A percentile compares a stretch with the other conserved stretches of the same genome.
phyloP scores from a whole-genome alignment of 2,329 filamentous ascomycete species.

The Clathrospora elynae region DNA sequence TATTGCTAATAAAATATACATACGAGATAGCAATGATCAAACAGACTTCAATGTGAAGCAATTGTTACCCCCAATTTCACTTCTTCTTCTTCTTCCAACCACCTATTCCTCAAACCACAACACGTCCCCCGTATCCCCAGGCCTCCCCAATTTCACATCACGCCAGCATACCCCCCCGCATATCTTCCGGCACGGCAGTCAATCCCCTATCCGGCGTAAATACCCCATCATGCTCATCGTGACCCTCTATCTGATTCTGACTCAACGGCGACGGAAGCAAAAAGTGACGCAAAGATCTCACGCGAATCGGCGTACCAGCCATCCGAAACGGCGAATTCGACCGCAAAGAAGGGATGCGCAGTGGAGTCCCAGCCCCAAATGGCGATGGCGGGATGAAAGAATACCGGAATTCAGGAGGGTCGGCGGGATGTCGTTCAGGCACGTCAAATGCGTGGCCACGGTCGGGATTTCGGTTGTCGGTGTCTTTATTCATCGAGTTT shows the following conservation, averaged over 20 bases:
- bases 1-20: no score
- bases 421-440: background rate
- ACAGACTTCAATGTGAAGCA: no score
- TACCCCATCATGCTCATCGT: background rate
- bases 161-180: background rate
- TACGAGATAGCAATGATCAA: no score
- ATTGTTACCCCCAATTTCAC: no score
- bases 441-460: background rate
- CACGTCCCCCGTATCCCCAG: no score
- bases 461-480: no score
- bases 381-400: conserved; percentile 1
- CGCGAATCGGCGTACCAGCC: background rate
- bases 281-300: background rate
- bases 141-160: no score
- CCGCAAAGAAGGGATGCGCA: background rate
- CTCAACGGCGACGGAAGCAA: background rate
- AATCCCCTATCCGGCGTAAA: background rate
- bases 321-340: background rate
- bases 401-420: conserved; percentile 2
- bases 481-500: no score
- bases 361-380: conserved; percentile 1
- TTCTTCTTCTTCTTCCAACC: no score
- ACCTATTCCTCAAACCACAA: no score
- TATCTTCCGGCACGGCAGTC: conserved; percentile 1
- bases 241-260: background rate